These are phyloP conservation scores for Lactarius evosmus DNA, from an alignment of 768 basidiomycete genomes.

Conservation along the genomic window DNA sequence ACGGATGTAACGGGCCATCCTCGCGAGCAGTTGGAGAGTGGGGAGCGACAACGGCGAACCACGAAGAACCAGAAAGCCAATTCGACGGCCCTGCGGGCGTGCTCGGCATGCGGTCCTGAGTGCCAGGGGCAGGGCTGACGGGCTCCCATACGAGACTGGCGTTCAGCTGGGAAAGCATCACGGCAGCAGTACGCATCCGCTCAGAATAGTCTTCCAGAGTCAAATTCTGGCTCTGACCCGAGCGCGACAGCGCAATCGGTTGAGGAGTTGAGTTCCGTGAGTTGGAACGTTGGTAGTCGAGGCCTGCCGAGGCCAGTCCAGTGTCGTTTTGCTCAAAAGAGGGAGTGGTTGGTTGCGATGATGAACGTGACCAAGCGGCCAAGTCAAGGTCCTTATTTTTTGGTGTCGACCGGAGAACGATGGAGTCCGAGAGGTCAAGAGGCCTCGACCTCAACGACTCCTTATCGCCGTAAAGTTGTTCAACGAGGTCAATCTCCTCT, in stretches of 20 bases:
- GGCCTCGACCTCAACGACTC: conserved; percentile 65
- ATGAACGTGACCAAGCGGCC: conserved; percentile 68
- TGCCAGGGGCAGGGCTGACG: conserved; percentile 29
- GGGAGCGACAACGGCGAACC: conserved; percentile 29
- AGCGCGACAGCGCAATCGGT: conserved; percentile 14
- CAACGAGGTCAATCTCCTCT: conserved; percentile 95
- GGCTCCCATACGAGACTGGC: conserved; percentile 66
- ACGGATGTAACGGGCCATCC: conserved; percentile 34
- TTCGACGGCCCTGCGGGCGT: conserved; percentile 27
- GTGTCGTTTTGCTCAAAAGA: conserved; percentile 31
- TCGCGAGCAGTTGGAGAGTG: conserved; percentile 20
- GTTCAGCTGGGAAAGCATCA: conserved; percentile 97
- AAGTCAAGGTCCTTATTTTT: conserved; percentile 91
- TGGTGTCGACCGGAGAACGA: conserved; percentile 74
- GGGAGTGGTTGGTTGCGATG: conserved; percentile 50
- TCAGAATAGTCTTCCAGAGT: conserved; percentile 98
- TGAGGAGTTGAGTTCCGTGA: conserved; percentile 20
- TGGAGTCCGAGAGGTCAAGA: conserved; percentile 80
- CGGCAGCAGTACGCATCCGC: conserved; percentile 95
- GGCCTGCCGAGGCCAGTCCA: neutral
- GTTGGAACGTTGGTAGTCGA: conserved; percentile 12
- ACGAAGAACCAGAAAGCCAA: conserved; percentile 34
- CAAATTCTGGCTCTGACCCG: conserved; percentile 37
- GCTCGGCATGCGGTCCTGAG: conserved; percentile 20
- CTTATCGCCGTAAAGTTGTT: conserved; percentile 86